phyloP scores from a whole-genome alignment of 2,329 filamentous ascomycete species.

The Aspergillus floridensis region DNA sequence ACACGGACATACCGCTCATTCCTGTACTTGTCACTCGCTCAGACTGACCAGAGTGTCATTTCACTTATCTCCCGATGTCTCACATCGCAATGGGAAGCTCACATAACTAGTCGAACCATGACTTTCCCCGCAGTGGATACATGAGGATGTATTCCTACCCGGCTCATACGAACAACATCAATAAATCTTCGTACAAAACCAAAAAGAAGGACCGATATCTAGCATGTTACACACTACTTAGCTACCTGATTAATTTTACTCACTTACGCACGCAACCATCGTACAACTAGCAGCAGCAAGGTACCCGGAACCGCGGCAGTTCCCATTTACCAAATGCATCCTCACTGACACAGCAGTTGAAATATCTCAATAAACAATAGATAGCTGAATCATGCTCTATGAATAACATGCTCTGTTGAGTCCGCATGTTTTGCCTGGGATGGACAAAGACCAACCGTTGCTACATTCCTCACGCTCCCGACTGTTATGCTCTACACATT shows the following conservation, averaged over 20 bases:
- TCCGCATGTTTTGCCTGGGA: slow-evolving; percentile 8
- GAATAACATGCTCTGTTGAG: not conserved
- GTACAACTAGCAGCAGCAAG: not conserved
- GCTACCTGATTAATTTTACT: not conserved
- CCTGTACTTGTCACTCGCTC: not conserved
- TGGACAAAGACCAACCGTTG: slow-evolving; percentile 17
- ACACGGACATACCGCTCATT: too few relatives aligned
- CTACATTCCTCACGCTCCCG: slow-evolving; percentile 31
- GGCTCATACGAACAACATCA: not conserved
- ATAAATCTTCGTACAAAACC: too few relatives aligned
- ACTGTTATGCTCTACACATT: slow-evolving; percentile 33
- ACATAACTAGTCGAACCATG: not conserved
- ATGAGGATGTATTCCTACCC: not conserved
- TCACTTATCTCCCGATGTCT: not conserved
- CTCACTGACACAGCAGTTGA: not conserved
- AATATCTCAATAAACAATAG: not conserved
- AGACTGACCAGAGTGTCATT: not conserved
- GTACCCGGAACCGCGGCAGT: not conserved
- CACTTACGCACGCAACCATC: not conserved
- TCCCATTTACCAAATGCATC: not conserved
- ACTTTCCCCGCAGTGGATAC: not conserved
- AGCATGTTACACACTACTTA: not conserved
- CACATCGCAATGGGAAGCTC: not conserved
- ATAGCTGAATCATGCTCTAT: not conserved
- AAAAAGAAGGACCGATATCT: not conserved